Base-by-base conservation (phyloP, 73 alveolate species). In the Tetrahymena thermophila region DNA sequence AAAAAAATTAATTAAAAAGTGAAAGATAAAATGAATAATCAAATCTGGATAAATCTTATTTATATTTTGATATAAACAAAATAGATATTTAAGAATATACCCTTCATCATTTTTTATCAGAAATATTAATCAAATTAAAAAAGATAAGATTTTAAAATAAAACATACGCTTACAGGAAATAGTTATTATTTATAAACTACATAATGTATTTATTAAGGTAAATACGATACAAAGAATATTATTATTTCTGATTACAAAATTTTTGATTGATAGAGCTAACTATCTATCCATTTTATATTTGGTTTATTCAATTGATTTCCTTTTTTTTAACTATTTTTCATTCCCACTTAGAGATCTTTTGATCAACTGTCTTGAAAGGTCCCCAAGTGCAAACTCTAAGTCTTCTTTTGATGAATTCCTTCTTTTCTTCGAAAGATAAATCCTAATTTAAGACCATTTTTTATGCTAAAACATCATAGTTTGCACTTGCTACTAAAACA, bases 331-430 rank as follows among this genome's bases (percentile, higher is more conserved):
- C 28, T 71, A 71, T 13, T 71, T 71, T 13, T 71, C 89, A 71
- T 71, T 71, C 89, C 89, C 89, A 71, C 37, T 71, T 71, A 31
- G 89, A 71, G 89, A 71, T 71, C 23, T 71, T 71, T 71, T 71
- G 37, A 6, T 71, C 89, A 71, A 71, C 89, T 0, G 89, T 71
- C 89, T 71, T 71, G 89, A 71, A 71, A 71, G 94, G 83, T 25
- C 94, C 94, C 94, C 94, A 85, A 34, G 94, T 42, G 23, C 94
- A 85, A 28, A 42, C 35, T 42, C 94, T 38, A 25, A 85, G 94
- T 85, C 94, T 38, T 38, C 84, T 85, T 34, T 42, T 85, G 11
- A 85, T 43, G 84, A 85, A 43, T 25, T 85, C 94, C 94, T 85
- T 85, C 94, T 85, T 85, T 43, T 85, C 94, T 85, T 85, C 94